phyloP scores from a whole-genome alignment of 2,329 filamentous ascomycete species.

The Beauveria australis region DNA sequence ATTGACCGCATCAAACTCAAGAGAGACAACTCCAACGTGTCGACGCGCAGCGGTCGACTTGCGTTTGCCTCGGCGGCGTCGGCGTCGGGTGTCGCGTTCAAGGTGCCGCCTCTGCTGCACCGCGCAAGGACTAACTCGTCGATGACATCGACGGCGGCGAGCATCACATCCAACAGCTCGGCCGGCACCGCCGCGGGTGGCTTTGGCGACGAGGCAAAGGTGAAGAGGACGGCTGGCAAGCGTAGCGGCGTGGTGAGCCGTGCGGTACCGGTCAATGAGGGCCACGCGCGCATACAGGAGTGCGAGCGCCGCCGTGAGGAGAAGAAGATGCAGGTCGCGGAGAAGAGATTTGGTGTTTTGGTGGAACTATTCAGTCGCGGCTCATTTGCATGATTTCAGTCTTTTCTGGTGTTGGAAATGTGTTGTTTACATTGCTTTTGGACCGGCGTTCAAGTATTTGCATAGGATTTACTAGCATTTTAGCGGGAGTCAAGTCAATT shows the following conservation, averaged over 20 bases:
- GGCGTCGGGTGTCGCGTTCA: constrained; percentile 41
- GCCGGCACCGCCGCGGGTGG: constrained; percentile 19
- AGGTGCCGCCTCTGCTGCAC: constrained; percentile 62
- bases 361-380: constrained; percentile 51
- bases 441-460: not conserved
- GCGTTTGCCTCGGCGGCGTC: constrained; percentile 46
- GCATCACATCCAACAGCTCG: constrained; percentile 15
- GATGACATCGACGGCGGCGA: constrained; percentile 24
- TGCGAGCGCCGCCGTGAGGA: constrained; percentile 50
- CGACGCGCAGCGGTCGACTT: constrained; percentile 31
- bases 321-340: constrained; percentile 49
- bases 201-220: constrained; percentile 42
- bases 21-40: constrained; percentile 37
- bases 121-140: constrained; percentile 63
- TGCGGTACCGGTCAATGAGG: constrained; percentile 52
- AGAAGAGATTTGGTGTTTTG: constrained; percentile 47
- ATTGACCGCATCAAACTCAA: constrained; percentile 70
- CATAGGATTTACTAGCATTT: not conserved
- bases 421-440: no score
- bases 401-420: not conserved
- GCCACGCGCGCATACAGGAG: constrained; percentile 45
- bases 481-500: not conserved
- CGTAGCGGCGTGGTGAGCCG: constrained; percentile 49
- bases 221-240: constrained; percentile 54
- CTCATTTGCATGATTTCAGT: constrained; percentile 21